These are phyloP conservation scores for Pichia sp. DNA, from an alignment of 1,139 yeast genomes.

Conservation along the genomic window DNA sequence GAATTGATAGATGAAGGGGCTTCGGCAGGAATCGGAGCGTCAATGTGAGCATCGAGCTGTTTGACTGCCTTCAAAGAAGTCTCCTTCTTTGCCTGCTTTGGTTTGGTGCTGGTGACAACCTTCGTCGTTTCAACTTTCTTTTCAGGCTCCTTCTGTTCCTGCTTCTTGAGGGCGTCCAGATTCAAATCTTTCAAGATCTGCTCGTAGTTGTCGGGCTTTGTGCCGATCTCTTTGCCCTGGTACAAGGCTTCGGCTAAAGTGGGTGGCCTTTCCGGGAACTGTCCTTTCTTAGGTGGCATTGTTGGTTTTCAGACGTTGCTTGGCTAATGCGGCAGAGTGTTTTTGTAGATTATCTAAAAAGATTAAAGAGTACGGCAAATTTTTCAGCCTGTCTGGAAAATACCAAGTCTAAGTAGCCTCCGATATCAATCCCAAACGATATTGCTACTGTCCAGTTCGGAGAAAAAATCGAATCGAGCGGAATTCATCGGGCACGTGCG, in stretches of 20 bases:
- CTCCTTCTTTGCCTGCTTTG: background rate
- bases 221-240: conserved; percentile 16
- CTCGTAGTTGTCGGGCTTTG: conserved; percentile 15
- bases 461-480: background rate
- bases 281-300: conserved; percentile 18
- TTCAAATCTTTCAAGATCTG: conserved; percentile 10
- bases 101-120: background rate
- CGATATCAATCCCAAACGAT: background rate
- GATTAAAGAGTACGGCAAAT: no score
- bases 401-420: background rate
- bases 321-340: no score
- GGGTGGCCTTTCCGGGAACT: conserved; percentile 22
- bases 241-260: conserved; percentile 19
- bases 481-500: background rate
- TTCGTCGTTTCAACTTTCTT: background rate
- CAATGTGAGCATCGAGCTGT: conserved; percentile 14
- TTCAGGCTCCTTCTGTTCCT: background rate
- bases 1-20: conserved; percentile 48
- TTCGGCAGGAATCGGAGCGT: conserved; percentile 44
- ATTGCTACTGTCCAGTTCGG: background rate
- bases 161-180: conserved; percentile 3
- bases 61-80: conserved; percentile 4
- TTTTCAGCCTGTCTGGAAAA: background rate
- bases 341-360: no score
- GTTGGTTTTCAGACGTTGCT: no score